Evolutionary conservation across 2,329 filamentous ascomycete species (phyloP).

Genomic region (Trichoderma hamatum): DNA sequence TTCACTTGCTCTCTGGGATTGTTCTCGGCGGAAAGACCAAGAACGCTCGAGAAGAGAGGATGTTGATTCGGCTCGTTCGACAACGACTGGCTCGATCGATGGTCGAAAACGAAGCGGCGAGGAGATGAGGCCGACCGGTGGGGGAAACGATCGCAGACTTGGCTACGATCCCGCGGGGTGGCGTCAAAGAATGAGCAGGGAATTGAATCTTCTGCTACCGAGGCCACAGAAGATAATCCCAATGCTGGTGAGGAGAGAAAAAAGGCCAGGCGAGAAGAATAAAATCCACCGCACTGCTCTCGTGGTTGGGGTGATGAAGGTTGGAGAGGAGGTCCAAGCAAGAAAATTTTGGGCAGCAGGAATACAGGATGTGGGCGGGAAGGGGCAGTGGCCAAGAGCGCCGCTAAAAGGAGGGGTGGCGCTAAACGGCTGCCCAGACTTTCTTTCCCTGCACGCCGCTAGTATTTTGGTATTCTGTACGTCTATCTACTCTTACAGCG

Average conservation of each 20-base stretch:
- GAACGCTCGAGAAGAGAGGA: background rate
- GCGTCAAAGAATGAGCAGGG: constrained; percentile 34
- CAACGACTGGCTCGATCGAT: background rate
- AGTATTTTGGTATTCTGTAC: background rate
- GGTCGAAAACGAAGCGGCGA: constrained; percentile 26
- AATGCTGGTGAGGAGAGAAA: constrained; percentile 39
- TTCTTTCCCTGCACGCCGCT: constrained; percentile 18
- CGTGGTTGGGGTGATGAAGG: constrained; percentile 42
- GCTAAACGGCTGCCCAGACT: background rate
- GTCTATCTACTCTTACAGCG: background rate
- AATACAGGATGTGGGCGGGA: constrained; percentile 40
- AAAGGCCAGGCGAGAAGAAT: constrained; percentile 38
- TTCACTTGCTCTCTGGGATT: constrained; percentile 11
- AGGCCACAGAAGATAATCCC: constrained; percentile 40
- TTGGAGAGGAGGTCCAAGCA: constrained; percentile 40
- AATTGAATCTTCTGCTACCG: constrained; percentile 38
- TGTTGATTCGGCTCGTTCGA: constrained; percentile 12
- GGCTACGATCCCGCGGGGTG: constrained; percentile 41
- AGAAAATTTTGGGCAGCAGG: constrained; percentile 45
- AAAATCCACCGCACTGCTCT: constrained; percentile 43
- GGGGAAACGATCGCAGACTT: constrained; percentile 31
- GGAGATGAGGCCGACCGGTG: constrained; percentile 29
- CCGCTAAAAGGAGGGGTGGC: constrained; percentile 11
- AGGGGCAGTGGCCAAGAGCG: constrained; percentile 35
- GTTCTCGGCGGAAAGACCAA: background rate